A percentile compares a stretch with the other conserved stretches of the same genome.
Evolutionary conservation across 129 eudicot genomes (phyloP).

Genomic region (Flaveria trinervia): DNA sequence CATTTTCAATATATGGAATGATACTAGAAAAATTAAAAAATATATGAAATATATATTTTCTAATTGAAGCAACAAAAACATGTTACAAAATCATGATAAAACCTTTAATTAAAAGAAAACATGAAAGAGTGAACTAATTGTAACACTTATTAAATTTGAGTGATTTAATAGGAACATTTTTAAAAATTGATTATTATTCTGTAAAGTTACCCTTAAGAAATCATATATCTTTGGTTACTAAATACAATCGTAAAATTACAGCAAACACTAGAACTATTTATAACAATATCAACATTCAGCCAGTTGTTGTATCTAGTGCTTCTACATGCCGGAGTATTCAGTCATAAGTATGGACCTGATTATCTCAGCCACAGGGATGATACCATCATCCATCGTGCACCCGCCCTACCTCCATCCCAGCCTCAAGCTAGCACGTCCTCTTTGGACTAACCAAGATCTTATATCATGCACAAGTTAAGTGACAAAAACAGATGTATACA

Average conservation of each 20-base stretch:
- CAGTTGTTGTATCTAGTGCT: conserved; percentile 68
- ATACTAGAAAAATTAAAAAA: no score
- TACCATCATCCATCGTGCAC: conserved; percentile 25
- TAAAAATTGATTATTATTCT: no score
- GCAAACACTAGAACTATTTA: conserved; percentile 77
- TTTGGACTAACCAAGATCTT: conserved; percentile 11
- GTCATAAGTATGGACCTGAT: conserved; percentile 55
- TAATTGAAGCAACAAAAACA: no score
- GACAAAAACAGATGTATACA: not conserved
- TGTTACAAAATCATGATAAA: no score
- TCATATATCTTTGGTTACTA: no score
- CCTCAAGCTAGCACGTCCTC: conserved; percentile 21
- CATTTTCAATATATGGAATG: no score
- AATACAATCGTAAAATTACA: conserved; percentile 12
- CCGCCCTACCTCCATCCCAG: conserved; percentile 20
- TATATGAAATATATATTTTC: no score
- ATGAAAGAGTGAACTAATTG: no score
- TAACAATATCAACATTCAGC: conserved; percentile 61
- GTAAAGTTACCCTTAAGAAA: no score
- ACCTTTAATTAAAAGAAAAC: no score
- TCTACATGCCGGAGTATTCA: conserved; percentile 66
- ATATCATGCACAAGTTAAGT: not conserved
- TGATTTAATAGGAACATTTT: no score
- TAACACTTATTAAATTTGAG: no score
- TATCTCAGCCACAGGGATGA: conserved; percentile 31